These are phyloP conservation scores for Clausena lansium DNA, from an alignment of 345 rosid species.

Conservation along the genomic window DNA sequence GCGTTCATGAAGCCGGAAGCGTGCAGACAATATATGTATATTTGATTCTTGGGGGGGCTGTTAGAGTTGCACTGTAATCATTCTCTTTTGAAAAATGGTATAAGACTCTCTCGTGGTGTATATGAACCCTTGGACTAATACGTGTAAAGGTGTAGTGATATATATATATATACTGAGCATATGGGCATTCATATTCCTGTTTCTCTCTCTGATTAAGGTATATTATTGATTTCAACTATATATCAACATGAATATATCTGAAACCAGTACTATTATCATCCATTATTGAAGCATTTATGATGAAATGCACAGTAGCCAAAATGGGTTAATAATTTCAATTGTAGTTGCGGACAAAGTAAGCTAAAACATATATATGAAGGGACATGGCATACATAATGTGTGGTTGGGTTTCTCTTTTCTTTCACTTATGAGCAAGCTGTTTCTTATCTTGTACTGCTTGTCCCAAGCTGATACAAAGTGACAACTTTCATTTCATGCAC, in stretches of 20 bases:
- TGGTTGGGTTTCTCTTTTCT: slow-evolving; percentile 18
- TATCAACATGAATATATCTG: slow-evolving; percentile 23
- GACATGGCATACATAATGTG: background rate
- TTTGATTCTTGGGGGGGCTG: no score
- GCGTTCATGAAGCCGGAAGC: no score
- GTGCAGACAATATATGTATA: no score
- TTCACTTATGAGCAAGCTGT: slow-evolving; percentile 5
- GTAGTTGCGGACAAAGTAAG: slow-evolving; percentile 12
- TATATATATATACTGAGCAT: background rate
- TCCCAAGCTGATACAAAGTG: background rate
- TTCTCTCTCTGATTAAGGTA: background rate
- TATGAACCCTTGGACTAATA: background rate
- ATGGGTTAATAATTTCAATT: background rate
- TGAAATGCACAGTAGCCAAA: background rate
- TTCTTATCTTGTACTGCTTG: slow-evolving; percentile 2
- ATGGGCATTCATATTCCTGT: no score
- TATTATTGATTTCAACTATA: slow-evolving; percentile 39
- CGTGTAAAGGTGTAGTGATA: background rate
- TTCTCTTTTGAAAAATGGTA: no score
- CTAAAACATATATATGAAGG: background rate
- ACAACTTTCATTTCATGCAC: slow-evolving; percentile 15
- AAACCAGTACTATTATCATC: slow-evolving; percentile 10
- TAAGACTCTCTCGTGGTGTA: no score
- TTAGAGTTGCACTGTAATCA: no score
- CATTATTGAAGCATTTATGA: slow-evolving; percentile 19